Evolutionary conservation across 495 filamentous ascomycete genomes (phyloP), one percentile per base, ranked within the genome.

Genomic region (Hyaloscypha variabilis): DNA sequence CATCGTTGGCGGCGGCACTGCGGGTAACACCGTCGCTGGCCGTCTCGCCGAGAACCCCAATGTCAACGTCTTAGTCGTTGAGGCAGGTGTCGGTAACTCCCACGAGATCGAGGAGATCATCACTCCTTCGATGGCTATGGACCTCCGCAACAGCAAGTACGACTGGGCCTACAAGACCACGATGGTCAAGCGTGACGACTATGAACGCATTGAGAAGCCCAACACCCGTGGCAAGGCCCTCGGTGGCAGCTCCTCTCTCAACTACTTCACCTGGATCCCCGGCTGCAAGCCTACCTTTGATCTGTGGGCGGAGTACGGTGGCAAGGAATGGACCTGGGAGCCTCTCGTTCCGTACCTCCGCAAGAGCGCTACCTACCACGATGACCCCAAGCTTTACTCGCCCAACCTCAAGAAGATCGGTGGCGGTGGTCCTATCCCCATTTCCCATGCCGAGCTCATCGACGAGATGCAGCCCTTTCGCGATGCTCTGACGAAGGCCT

Each of bases 1-100:
- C n/a, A 51, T 51, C 23, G 49, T 51, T 17, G 49, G 49, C 17
- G 31, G 91, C 58, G 92, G 92, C 71, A 95, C 92, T 28, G 91
- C 92, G 6, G 92, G 92, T 57, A 90, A 91, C 73, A 90, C 92
- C 42, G 87, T 96, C 68, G 92, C 91, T 50, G 75, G 75, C 10
- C 75, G 77, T 57, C 68, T 79, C 2, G 80, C 77, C 28, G 86
- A 87, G 59, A 75, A 81, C 62, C 69, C 74, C 19, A 55, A 74
- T 39, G 68, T 78, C 1, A 42, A 66, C 4, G 77, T 88, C 11
- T 59, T 84, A 1, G 78, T 87, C 8, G 70, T 88, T 58, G 85
- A 88, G 67, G 83, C 83, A 21, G 85, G 85, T 1, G 71, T 74
- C 25, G 77, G 71, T 4, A 82, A 81, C 63, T 72, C 81, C 0